These are phyloP conservation scores for Suhomyces pyralidae DNA, from an alignment of 805 yeast genomes.

Conservation along the genomic window DNA sequence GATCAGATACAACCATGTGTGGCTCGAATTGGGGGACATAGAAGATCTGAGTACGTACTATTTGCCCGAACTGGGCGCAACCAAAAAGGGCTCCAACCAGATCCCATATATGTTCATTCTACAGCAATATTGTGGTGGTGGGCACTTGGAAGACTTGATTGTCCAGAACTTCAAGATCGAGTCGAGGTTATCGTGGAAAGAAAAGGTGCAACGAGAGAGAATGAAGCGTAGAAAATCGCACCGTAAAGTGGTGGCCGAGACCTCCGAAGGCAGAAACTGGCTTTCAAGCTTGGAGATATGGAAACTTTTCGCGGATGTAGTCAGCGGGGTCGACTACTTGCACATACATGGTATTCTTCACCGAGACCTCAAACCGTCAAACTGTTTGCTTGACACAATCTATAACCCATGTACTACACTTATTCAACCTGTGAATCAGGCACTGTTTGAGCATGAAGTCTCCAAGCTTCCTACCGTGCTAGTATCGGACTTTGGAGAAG, in stretches of 20 bases:
- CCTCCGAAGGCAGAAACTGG: conserved; percentile 18
- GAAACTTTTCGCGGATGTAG: conserved; percentile 64
- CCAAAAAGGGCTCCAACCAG: conserved; percentile 9
- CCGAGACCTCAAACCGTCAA: conserved; percentile 86
- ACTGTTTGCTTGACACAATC: conserved; percentile 58
- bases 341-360: conserved; percentile 79
- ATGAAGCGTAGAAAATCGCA: conserved; percentile 14
- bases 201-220: conserved; percentile 27
- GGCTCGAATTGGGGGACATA: conserved; percentile 71
- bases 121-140: conserved; percentile 88
- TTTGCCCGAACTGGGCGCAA: conserved; percentile 13
- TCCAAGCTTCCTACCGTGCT: conserved; percentile 59
- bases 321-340: conserved; percentile 66
- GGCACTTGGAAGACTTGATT: conserved; percentile 69
- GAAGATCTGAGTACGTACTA: conserved; percentile 41
- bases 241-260: neutral
- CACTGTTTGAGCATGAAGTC: conserved; percentile 14
- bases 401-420: conserved; percentile 13
- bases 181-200: conserved; percentile 21
- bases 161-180: conserved; percentile 21
- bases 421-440: neutral
- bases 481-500: conserved; percentile 89
- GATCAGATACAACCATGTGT: conserved; percentile 85
- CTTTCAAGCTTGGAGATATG: conserved; percentile 61
- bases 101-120: conserved; percentile 75